A percentile compares a stretch with the other conserved stretches of the same genome.
Evolutionary conservation across 352 stramenopile species (phyloP).

Genomic region (Phytopythium cucurbitacearum): DNA sequence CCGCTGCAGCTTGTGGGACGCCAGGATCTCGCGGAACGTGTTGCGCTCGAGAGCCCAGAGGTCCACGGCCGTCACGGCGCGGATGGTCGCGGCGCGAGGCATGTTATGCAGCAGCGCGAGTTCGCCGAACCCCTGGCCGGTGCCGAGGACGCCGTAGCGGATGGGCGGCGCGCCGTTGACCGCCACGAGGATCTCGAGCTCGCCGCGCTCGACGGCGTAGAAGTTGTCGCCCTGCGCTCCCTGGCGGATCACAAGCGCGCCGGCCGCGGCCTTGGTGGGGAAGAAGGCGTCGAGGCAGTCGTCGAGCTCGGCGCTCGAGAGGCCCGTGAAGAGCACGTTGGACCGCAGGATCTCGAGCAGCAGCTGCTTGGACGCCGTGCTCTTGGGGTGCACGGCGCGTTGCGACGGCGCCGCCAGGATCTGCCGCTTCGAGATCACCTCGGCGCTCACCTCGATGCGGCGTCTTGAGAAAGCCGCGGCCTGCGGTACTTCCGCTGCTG

Average conservation of each 20-base stretch:
- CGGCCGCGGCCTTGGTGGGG: slow-evolving; percentile 35
- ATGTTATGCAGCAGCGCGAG: slow-evolving; percentile 96
- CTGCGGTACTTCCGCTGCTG: too few relatives aligned
- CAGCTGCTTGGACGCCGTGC: slow-evolving; percentile 43
- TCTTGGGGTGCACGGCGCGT: slow-evolving; percentile 61
- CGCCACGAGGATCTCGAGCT: slow-evolving; percentile 69
- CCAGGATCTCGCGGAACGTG: slow-evolving; percentile 69
- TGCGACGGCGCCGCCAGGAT: slow-evolving; percentile 44
- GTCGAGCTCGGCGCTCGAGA: slow-evolving; percentile 42
- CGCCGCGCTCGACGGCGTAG: slow-evolving; percentile 56
- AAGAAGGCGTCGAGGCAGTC: slow-evolving; percentile 80
- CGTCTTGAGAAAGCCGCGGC: slow-evolving; percentile 6
- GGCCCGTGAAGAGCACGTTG: slow-evolving; percentile 71
- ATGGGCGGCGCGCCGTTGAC: slow-evolving; percentile 47
- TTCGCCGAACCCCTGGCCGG: slow-evolving; percentile 92
- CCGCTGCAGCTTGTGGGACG: slow-evolving; percentile 64
- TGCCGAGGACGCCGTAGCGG: slow-evolving; percentile 57
- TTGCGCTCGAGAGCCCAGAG: slow-evolving; percentile 74
- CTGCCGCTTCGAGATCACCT: slow-evolving; percentile 70
- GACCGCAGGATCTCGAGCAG: slow-evolving; percentile 62
- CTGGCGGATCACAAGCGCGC: slow-evolving; percentile 57
- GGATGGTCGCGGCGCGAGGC: slow-evolving; percentile 92
- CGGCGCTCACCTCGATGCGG: slow-evolving; percentile 70
- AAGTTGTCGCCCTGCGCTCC: slow-evolving; percentile 78
- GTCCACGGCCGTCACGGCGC: slow-evolving; percentile 45